phyloP scores from a whole-genome alignment of 2,329 filamentous ascomycete species.

The Ceratocystis colombiana region DNA sequence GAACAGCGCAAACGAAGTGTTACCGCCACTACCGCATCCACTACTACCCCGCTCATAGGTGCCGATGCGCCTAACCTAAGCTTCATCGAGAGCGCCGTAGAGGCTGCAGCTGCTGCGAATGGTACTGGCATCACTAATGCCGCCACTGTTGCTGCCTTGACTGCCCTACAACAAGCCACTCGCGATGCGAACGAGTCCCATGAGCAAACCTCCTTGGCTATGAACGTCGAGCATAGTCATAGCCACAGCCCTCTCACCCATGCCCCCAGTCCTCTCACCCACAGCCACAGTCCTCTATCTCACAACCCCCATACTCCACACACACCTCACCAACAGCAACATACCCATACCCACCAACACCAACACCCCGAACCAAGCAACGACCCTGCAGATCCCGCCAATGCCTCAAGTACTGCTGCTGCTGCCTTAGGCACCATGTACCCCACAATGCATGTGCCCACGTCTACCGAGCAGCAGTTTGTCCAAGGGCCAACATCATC shows the following conservation, averaged over 20 bases:
- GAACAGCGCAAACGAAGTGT: constrained; percentile 43
- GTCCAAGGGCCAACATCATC: constrained; percentile 36
- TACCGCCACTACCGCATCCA: constrained; percentile 34
- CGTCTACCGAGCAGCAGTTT: constrained; percentile 50
- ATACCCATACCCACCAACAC: constrained; percentile 12
- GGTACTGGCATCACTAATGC: constrained; percentile 31
- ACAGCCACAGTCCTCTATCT: constrained; percentile 17
- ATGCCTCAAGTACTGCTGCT: constrained; percentile 50
- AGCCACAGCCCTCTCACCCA: constrained; percentile 16
- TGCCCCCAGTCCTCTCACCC: constrained; percentile 17
- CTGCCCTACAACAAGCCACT: constrained; percentile 46
- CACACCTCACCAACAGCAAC: constrained; percentile 17
- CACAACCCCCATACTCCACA: constrained; percentile 27
- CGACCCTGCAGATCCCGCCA: constrained; percentile 42
- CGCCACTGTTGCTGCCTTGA: constrained; percentile 33
- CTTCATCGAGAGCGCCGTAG: constrained; percentile 47
- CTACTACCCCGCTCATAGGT: constrained; percentile 18
- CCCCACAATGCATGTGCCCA: constrained; percentile 48
- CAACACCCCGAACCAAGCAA: constrained; percentile 26
- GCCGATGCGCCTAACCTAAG: constrained; percentile 25
- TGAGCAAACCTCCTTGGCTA: constrained; percentile 19
- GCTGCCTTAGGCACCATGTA: constrained; percentile 50
- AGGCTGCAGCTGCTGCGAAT: constrained; percentile 35
- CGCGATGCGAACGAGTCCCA: constrained; percentile 29
- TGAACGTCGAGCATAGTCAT: constrained; percentile 17